Evolutionary conservation across 208 protist genomes (phyloP).

Genomic region (Phytomonas sp.): DNA sequence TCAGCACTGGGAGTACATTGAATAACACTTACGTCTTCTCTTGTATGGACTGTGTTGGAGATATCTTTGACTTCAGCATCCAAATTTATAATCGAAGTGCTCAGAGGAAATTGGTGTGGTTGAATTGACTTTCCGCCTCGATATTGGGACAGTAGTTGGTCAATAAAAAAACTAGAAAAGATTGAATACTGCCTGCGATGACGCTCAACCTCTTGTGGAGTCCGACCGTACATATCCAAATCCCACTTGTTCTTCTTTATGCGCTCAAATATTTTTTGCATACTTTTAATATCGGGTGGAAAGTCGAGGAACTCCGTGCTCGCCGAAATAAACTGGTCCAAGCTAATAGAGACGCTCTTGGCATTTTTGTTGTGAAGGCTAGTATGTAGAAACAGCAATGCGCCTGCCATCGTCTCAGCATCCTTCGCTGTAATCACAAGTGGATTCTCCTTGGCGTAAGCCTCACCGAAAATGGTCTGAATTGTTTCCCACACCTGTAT

Average conservation of each 20-base stretch:
- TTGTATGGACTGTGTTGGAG: background rate
- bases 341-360: constrained; percentile 40
- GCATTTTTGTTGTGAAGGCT: constrained; percentile 74
- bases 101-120: background rate
- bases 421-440: constrained; percentile 50
- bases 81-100: background rate
- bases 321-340: constrained; percentile 50
- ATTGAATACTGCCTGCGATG: constrained; percentile 14
- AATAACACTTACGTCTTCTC: background rate
- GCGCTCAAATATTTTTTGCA: constrained; percentile 69
- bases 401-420: constrained; percentile 74
- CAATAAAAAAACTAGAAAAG: background rate
- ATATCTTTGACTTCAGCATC: background rate
- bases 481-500: constrained; percentile 77
- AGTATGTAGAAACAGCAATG: constrained; percentile 82
- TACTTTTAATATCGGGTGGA: constrained; percentile 45
- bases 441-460: constrained; percentile 73
- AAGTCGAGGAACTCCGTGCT: constrained; percentile 68
- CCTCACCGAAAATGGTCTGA: constrained; percentile 63
- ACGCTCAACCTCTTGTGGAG: constrained; percentile 56
- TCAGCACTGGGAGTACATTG: background rate
- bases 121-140: background rate
- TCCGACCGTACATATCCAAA: constrained; percentile 59
- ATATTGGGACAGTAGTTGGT: background rate
- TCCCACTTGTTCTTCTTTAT: constrained; percentile 59